Evolutionary conservation across 1,139 yeast genomes (phyloP), one percentile per base, ranked within the genome.

Genomic region (Hansenula sp.): DNA sequence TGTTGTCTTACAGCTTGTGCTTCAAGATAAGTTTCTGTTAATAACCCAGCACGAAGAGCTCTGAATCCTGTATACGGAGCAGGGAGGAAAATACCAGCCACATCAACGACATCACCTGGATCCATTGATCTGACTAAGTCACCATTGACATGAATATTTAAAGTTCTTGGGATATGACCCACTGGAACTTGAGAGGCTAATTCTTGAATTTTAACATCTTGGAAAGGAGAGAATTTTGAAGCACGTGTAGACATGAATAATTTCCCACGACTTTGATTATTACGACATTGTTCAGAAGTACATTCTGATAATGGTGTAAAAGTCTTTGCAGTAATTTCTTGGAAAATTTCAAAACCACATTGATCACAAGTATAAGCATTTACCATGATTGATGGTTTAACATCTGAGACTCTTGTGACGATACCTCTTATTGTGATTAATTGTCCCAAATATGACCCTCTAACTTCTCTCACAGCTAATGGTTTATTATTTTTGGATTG

Each of bases 361-460:
- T 86, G 85, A 62, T 94, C 98, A 67, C 99, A 94, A 4, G 97
- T 87, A 60, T 92, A 94, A 1, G 98, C 98, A 54, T 85, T 88
- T 43, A 92, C 97, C 48, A 78, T 72, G 9, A 92, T 88, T 8
- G 88, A 73, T 6, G 99, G 99, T 63, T 90, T 92, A 37, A 94
- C 98, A 60, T 94, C 98, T 2, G 96, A 83, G 4, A 90, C 97
- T 52, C 98, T 75, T 14, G 97, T 92, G 37, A 92, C 89, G 51
- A 94, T 92, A 39, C 98, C 99, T 51, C 96, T 72, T 6, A 90
- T 84, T 0, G 97, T 90, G 54, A 94, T 84, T 50, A 86, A 74
- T 52, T 84, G 81, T 33, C 99, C 99, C 39, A 94, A 74, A 48
- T 78, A 81, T 36, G 73, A 68, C 41, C 97, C 97, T 58, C 82